Evolutionary conservation across 371 early-diverging fungal species (phyloP).

Genomic region (Cokeromyces recurvatus): DNA sequence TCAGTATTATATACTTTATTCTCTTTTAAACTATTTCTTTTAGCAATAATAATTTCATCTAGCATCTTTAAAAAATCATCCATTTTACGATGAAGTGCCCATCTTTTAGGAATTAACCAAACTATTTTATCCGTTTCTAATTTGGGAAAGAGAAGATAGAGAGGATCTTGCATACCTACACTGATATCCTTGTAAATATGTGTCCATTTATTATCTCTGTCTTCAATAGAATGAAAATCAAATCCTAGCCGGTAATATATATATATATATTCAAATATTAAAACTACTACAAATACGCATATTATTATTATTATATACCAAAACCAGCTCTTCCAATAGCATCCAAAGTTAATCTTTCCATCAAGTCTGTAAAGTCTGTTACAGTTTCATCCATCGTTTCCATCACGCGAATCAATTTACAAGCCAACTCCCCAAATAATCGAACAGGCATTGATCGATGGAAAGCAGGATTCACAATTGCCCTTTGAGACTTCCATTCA

Average conservation of each 20-base stretch:
- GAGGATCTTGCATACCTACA: neutral
- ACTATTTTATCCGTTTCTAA: slow-evolving; percentile 12
- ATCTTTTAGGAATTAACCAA: slow-evolving; percentile 17
- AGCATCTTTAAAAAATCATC: slow-evolving; percentile 9
- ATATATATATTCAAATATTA: too few relatives aligned
- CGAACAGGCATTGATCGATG: slow-evolving; percentile 8
- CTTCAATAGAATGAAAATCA: slow-evolving; percentile 8
- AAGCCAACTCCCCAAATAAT: slow-evolving; percentile 7
- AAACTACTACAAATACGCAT: too few relatives aligned
- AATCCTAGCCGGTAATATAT: too few relatives aligned
- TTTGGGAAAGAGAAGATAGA: slow-evolving; percentile 18
- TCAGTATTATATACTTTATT: neutral
- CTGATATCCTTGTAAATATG: slow-evolving; percentile 9
- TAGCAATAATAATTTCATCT: slow-evolving; percentile 20
- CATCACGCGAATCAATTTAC: slow-evolving; percentile 3
- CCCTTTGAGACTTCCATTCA: neutral
- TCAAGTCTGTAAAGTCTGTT: neutral
- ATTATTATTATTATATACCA: too few relatives aligned
- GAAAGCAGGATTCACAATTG: slow-evolving; percentile 16
- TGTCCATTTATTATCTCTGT: slow-evolving; percentile 12
- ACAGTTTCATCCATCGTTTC: neutral
- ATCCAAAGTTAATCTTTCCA: slow-evolving; percentile 22
- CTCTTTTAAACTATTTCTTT: slow-evolving; percentile 5
- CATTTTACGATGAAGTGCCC: neutral
- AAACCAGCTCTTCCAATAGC: slow-evolving; percentile 22